These are phyloP conservation scores for Termitomyces sp. DNA, from an alignment of 768 basidiomycete species.

Conservation along the genomic window DNA sequence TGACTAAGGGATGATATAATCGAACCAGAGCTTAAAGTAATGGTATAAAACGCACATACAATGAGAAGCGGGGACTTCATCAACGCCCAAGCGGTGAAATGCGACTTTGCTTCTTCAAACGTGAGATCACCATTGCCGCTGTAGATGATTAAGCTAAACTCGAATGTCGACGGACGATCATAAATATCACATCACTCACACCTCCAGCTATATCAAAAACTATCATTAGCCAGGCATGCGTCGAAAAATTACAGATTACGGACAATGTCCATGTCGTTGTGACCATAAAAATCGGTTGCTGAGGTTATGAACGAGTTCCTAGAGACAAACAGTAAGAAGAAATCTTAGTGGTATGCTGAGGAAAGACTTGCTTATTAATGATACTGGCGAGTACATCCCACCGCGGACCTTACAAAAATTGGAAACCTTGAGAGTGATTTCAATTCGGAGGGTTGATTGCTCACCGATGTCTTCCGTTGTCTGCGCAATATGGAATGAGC, in stretches of 20 bases:
- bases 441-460: background rate
- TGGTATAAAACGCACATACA: slow-evolving; percentile 16
- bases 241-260: background rate
- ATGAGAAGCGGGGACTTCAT: slow-evolving; percentile 57
- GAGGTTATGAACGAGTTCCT: slow-evolving; percentile 65
- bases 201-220: slow-evolving; percentile 37
- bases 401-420: slow-evolving; percentile 18
- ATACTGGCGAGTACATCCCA: slow-evolving; percentile 54
- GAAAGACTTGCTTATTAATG: slow-evolving; percentile 45
- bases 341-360: background rate
- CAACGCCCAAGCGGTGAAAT: slow-evolving; percentile 70
- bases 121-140: slow-evolving; percentile 62
- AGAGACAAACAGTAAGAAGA: background rate
- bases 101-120: slow-evolving; percentile 60
- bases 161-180: background rate
- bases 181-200: slow-evolving; percentile 28
- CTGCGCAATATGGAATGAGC: slow-evolving; percentile 21
- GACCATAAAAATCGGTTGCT: slow-evolving; percentile 60
- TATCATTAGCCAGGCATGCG: background rate
- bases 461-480: slow-evolving; percentile 46
- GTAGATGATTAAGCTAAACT: background rate
- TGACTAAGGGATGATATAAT: slow-evolving; percentile 1
- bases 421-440: background rate
- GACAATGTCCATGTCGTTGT: slow-evolving; percentile 69
- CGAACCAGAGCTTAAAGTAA: background rate